Percentiles rank a stretch among this genome's conserved stretches.
These are phyloP conservation scores for Cucurbitaria berberidis DNA, from an alignment of 2,329 filamentous ascomycete species.

Conservation along the genomic window DNA sequence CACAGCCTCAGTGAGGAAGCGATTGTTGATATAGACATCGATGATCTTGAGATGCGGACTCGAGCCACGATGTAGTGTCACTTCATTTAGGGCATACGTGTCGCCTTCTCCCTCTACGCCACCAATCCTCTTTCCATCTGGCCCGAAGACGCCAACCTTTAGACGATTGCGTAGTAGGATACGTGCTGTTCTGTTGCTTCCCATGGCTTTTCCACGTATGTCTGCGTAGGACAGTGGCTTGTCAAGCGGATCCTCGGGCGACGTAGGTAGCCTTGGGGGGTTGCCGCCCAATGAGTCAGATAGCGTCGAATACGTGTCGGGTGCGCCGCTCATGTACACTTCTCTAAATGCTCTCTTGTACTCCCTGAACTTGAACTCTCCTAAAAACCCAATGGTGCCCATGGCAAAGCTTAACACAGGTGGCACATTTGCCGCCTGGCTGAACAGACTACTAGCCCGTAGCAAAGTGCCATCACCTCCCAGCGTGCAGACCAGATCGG, in stretches of 20 bases:
- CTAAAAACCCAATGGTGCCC: conserved; percentile 92
- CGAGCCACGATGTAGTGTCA: conserved; percentile 88
- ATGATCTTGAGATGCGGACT: conserved; percentile 91
- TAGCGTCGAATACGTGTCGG: conserved; percentile 61
- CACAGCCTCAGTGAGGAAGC: conserved; percentile 90
- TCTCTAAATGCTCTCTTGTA: conserved; percentile 92
- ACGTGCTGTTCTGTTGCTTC: conserved; percentile 73
- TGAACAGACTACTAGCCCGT: conserved; percentile 84
- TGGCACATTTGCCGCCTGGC: conserved; percentile 79
- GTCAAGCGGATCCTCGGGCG: conserved; percentile 54
- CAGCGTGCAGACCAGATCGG: conserved; percentile 87
- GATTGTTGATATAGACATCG: conserved; percentile 86
- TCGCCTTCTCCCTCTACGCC: conserved; percentile 40
- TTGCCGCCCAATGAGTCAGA: conserved; percentile 72
- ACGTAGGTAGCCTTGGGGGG: conserved; percentile 72
- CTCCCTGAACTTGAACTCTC: conserved; percentile 94
- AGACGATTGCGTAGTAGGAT: conserved; percentile 86
- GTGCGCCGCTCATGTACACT: conserved; percentile 82
- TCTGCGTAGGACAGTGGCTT: conserved; percentile 66
- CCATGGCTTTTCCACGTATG: conserved; percentile 81
- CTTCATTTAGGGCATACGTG: conserved; percentile 86
- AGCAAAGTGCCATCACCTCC: conserved; percentile 93
- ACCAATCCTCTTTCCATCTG: conserved; percentile 61
- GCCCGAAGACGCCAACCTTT: conserved; percentile 82
- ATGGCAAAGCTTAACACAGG: conserved; percentile 95